phyloP scores from a whole-genome alignment of 129 eudicot genomes.

The Dittrichia graveolens region DNA sequence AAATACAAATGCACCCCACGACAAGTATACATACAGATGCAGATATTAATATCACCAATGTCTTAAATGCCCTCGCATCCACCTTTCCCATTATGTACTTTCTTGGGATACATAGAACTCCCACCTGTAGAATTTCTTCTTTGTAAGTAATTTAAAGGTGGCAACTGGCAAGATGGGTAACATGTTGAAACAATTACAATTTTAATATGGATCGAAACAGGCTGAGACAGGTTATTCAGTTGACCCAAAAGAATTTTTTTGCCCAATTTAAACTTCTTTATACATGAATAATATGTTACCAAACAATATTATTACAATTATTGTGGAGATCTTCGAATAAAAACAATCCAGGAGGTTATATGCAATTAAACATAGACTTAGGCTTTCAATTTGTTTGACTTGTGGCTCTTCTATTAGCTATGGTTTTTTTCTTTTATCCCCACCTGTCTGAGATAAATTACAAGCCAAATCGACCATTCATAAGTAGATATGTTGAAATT shows the following conservation, averaged over 20 bases:
- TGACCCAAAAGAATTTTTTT: not conserved
- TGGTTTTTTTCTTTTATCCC: too few species aligned
- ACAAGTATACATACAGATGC: slow-evolving; percentile 82
- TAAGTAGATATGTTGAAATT: not conserved
- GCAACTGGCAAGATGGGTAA: not conserved
- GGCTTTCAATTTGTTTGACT: too few species aligned
- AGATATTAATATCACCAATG: slow-evolving; percentile 72
- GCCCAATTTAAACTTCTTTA: not conserved
- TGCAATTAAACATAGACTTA: too few species aligned
- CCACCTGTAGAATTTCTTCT: slow-evolving; percentile 53
- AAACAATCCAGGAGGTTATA: not conserved
- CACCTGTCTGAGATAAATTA: too few species aligned
- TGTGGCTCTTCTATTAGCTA: too few species aligned
- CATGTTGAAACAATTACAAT: too few species aligned
- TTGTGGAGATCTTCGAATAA: not conserved
- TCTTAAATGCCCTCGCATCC: slow-evolving; percentile 80
- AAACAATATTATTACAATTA: not conserved
- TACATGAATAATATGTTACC: not conserved
- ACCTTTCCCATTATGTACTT: slow-evolving; percentile 94
- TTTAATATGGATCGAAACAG: too few species aligned
- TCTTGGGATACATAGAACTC: slow-evolving; percentile 91
- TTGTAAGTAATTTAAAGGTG: not conserved
- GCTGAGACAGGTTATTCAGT: not conserved
- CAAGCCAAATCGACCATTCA: too few species aligned
- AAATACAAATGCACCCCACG: slow-evolving; percentile 88